Conservation (phyloP, 2,329 filamentous ascomycete genomes). For the Ustulina deusta region DNA sequence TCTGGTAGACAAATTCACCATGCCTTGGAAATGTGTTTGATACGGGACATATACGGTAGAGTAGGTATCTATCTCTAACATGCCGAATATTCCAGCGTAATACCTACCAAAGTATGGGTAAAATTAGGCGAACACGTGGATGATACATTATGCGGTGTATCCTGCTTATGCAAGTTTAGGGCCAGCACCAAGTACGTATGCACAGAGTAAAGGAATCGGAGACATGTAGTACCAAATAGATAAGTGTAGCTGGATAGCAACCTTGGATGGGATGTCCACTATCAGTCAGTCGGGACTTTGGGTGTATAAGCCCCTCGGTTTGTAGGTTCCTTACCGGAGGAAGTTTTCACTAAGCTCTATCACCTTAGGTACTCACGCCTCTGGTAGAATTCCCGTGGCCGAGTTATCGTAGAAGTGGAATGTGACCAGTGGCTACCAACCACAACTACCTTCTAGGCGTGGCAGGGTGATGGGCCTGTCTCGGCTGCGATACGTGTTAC, state of each 20-base stretch:
- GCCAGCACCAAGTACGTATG: background rate
- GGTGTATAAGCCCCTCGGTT: background rate
- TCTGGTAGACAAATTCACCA: too few relatives aligned
- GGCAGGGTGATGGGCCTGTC: too few relatives aligned
- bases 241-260: background rate
- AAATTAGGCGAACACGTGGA: slow-evolving; percentile 28
- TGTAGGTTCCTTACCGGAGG: background rate
- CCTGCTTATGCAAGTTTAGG: slow-evolving; percentile 4
- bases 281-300: background rate
- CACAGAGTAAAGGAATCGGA: background rate
- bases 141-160: slow-evolving; percentile 25
- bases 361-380: background rate
- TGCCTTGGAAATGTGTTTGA: too few relatives aligned
- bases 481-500: too few relatives aligned
- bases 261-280: background rate
- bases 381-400: background rate
- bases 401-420: background rate
- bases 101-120: background rate
- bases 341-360: too few relatives aligned
- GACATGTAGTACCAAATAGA: background rate
- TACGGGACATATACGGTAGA: too few relatives aligned
- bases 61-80: background rate
- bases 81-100: background rate
- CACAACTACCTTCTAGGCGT: too few relatives aligned
- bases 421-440: background rate